Evolutionary conservation across 306 rosid species (phyloP).

Genomic region (Dicorynia guianensis): DNA sequence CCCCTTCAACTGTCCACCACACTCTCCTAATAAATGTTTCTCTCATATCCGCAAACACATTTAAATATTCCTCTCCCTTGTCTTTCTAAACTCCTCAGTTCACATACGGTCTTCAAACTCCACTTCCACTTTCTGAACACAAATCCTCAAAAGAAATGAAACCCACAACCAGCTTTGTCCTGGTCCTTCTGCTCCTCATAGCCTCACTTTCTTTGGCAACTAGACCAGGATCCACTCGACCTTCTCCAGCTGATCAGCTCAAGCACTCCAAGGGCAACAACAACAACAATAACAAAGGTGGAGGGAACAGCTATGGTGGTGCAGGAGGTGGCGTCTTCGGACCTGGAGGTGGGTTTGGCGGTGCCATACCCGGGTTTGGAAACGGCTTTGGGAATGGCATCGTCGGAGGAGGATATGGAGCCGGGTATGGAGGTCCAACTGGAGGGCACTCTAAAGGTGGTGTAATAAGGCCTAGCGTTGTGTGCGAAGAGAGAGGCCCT

Average conservation of each 20-base stretch:
- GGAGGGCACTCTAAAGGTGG: conserved; percentile 78
- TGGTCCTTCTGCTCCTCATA: conserved; percentile 49
- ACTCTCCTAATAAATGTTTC: conserved; percentile 61
- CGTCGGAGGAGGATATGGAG: conserved; percentile 87
- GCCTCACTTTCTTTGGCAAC: conserved; percentile 48
- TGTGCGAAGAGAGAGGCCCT: conserved; percentile 85
- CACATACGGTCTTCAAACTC: conserved; percentile 1
- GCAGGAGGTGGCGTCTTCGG: conserved; percentile 55
- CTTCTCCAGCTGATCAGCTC: conserved; percentile 38
- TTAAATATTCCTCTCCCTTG: conserved; percentile 31
- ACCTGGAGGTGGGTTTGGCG: conserved; percentile 67
- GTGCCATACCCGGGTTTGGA: conserved; percentile 75
- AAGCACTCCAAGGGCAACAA: conserved; percentile 39
- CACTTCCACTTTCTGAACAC: conserved; percentile 7
- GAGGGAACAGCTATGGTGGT: conserved; percentile 30
- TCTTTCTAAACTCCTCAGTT: conserved; percentile 28
- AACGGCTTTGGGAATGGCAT: conserved; percentile 72
- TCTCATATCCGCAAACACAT: conserved; percentile 27
- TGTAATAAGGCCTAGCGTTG: conserved; percentile 55
- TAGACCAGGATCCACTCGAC: conserved; percentile 48
- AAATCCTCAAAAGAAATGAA: conserved; percentile 51
- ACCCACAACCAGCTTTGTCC: conserved; percentile 36
- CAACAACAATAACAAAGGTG: conserved; percentile 39
- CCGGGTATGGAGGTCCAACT: conserved; percentile 80
- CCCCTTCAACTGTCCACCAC: conserved; percentile 67